These are phyloP conservation scores for Suhomyces prunicola DNA, from an alignment of 805 yeast genomes.

Conservation along the genomic window DNA sequence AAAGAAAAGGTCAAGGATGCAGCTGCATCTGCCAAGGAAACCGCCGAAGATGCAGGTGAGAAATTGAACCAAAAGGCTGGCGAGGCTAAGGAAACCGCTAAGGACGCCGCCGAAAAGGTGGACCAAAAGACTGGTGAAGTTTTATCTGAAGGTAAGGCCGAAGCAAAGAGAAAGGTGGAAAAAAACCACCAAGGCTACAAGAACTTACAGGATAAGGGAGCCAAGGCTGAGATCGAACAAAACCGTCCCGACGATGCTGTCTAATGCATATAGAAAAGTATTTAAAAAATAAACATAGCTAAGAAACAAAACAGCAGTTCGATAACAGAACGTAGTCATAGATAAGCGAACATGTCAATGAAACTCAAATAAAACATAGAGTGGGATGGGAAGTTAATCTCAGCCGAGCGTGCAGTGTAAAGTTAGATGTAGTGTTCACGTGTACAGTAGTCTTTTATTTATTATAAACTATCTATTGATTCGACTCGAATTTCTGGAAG, in stretches of 20 bases:
- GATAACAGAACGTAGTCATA: too few species aligned
- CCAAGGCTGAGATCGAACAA: slow-evolving; percentile 41
- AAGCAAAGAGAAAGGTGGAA: slow-evolving; percentile 18
- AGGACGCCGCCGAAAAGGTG: neutral
- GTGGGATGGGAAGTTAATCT: too few species aligned
- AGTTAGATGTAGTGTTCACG: too few species aligned
- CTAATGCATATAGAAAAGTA: slow-evolving; percentile 12
- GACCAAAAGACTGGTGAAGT: neutral
- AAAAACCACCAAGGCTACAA: slow-evolving; percentile 35
- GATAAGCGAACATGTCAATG: too few species aligned
- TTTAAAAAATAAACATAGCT: neutral
- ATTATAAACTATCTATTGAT: neutral
- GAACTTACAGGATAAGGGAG: slow-evolving; percentile 42
- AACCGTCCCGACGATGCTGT: slow-evolving; percentile 47
- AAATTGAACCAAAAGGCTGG: neutral
- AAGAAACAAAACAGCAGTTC: neutral
- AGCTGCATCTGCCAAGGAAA: neutral
- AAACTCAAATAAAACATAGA: too few species aligned
- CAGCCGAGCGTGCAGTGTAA: too few species aligned
- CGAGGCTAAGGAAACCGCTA: neutral
- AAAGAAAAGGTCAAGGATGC: slow-evolving; percentile 30
- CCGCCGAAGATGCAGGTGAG: neutral
- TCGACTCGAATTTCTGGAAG: neutral
- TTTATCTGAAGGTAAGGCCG: neutral
- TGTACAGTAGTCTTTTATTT: too few species aligned